These are phyloP conservation scores for Pleurotus citrinopileatus DNA, from an alignment of 768 basidiomycete species.

Conservation along the genomic window DNA sequence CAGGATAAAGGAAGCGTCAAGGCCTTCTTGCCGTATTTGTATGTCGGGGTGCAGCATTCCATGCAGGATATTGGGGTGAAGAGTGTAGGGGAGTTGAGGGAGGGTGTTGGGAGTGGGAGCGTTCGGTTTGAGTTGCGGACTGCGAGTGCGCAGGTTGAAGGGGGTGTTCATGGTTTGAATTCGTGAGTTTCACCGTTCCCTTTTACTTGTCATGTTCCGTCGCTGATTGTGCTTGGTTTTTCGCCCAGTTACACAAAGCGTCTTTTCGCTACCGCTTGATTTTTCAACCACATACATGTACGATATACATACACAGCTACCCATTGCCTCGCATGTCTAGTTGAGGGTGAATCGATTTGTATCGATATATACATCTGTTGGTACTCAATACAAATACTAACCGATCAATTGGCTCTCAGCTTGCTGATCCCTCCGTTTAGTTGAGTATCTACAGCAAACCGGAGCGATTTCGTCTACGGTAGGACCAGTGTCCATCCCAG, in stretches of 20 bases:
- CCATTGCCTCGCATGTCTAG: no score
- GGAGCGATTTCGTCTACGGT: no score
- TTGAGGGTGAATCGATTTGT: no score
- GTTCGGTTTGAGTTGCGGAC: conserved; percentile 93
- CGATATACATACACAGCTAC: no score
- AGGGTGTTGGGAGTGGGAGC: conserved; percentile 58
- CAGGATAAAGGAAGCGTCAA: conserved; percentile 95
- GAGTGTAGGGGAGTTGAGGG: conserved; percentile 63
- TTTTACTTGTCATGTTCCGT: background rate
- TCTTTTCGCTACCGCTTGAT: conserved; percentile 23
- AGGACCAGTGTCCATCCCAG: no score
- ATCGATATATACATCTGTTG: no score
- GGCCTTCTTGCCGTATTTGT: conserved; percentile 86
- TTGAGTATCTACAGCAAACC: no score
- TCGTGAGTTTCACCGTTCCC: conserved; percentile 59
- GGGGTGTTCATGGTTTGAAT: conserved; percentile 93
- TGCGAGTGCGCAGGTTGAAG: conserved; percentile 93
- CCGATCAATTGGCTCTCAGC: no score
- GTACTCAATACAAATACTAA: no score
- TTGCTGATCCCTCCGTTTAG: no score
- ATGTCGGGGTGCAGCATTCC: conserved; percentile 86
- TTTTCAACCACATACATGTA: no score
- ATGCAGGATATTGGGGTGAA: conserved; percentile 89
- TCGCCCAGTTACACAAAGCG: conserved; percentile 34
- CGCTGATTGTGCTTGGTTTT: conserved; percentile 6